Conservation (phyloP, 2,329 filamentous ascomycete species). For the Beauveria pseudobassiana region DNA sequence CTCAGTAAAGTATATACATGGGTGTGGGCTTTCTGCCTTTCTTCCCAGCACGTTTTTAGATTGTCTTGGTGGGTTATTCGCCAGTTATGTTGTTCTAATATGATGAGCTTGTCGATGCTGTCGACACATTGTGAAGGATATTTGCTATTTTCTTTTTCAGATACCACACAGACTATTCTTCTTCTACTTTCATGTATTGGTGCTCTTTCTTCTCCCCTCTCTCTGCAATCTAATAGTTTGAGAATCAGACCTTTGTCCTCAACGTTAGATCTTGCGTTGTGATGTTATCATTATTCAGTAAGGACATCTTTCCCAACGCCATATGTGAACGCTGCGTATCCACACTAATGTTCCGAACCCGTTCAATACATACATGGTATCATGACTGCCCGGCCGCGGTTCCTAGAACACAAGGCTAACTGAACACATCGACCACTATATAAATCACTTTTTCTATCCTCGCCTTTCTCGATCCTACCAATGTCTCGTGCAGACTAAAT, state of each 20-base stretch:
- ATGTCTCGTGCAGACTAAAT: slow-evolving; percentile 59
- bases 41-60: neutral
- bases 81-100: neutral
- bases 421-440: neutral
- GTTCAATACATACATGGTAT: neutral
- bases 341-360: neutral
- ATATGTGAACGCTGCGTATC: neutral
- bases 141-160: slow-evolving; percentile 10
- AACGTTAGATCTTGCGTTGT: neutral
- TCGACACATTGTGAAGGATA: neutral
- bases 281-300: neutral
- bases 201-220: slow-evolving; percentile 9
- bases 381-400: neutral
- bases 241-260: slow-evolving; percentile 11
- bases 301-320: neutral
- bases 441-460: neutral
- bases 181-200: slow-evolving; percentile 8
- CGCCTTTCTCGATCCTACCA: slow-evolving; percentile 43
- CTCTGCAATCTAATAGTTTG: slow-evolving; percentile 19
- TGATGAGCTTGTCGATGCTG: slow-evolving; percentile 2
- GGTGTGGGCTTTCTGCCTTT: slow-evolving; percentile 14
- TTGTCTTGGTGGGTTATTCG: neutral
- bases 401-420: neutral
- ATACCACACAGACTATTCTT: slow-evolving; percentile 13
- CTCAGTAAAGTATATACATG: slow-evolving; percentile 15